phyloP scores from a whole-genome alignment of 2,329 filamentous ascomycete genomes.

The Aspergillus transmontanensis region DNA sequence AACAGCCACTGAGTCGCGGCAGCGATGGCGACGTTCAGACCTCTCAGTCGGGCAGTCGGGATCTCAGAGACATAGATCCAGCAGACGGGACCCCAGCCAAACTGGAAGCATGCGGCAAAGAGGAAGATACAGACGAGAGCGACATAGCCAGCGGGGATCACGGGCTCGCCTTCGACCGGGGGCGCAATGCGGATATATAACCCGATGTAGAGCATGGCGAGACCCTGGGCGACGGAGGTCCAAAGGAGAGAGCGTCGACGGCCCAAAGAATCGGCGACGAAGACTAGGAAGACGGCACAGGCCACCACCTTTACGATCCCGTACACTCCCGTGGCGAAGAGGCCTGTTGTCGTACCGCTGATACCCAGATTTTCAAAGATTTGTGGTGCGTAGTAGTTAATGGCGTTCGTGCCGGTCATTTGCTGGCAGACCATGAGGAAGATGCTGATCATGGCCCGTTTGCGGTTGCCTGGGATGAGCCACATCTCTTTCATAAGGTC shows the following conservation, averaged over 20 bases:
- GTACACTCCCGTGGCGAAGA: slow-evolving; percentile 44
- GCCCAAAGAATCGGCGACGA: slow-evolving; percentile 70
- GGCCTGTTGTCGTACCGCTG: slow-evolving; percentile 38
- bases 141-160: slow-evolving; percentile 69
- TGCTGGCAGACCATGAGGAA: slow-evolving; percentile 47
- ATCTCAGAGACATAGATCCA: slow-evolving; percentile 76
- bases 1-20: slow-evolving; percentile 74
- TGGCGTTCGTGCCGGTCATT: slow-evolving; percentile 49
- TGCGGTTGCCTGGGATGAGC: slow-evolving; percentile 56
- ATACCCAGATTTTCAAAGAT: slow-evolving; percentile 41
- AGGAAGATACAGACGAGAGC: slow-evolving; percentile 73
- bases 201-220: slow-evolving; percentile 69
- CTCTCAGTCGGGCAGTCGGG: slow-evolving; percentile 66
- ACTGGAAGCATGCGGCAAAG: slow-evolving; percentile 71
- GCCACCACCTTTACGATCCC: slow-evolving; percentile 49
- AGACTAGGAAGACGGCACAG: slow-evolving; percentile 66
- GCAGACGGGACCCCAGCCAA: slow-evolving; percentile 71
- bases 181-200: slow-evolving; percentile 58
- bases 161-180: slow-evolving; percentile 55
- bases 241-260: slow-evolving; percentile 64
- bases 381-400: slow-evolving; percentile 43
- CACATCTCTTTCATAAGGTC: slow-evolving; percentile 68
- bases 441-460: slow-evolving; percentile 57
- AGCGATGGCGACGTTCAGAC: slow-evolving; percentile 68
- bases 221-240: slow-evolving; percentile 64